Base-by-base conservation (phyloP, 768 basidiomycete species). In the Collybia nuda region DNA sequence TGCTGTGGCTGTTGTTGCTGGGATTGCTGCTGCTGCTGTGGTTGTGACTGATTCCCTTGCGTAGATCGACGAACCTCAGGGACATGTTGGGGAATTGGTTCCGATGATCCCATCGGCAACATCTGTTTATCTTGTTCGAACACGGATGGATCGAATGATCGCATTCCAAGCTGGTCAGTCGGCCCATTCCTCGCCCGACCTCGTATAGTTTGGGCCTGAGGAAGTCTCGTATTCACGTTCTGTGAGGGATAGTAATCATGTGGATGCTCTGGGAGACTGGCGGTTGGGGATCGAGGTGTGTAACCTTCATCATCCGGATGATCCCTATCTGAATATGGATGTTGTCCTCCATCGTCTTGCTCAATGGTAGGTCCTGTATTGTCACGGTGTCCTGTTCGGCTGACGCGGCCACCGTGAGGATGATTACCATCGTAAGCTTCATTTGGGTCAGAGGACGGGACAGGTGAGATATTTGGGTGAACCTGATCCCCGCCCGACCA, bases 201-300 rank as follows among this genome's bases (percentile, higher is more conserved):
- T 21, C 81, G 69, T 32, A 77, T 62, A 11, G 67, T 72, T n/a
- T 62, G 64, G 47, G 60, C 62, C 40, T 60, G 63, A 53, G 59
- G 63, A 38, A 57, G 45, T 23, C 50, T 46, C 23, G 29, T 26
- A 17, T 53, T 59, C 21, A 62, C 54, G 36, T 62, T 65, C 41
- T 71, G 67, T 14, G 60, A 14, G 32, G 60, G 54, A 48, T 71
- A 67, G 43, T 64, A 66, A 9, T 64, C 63, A 11, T 49, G 59
- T 23, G 70, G 66, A 29, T 68, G 62, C 2, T 82, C 81, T 2
- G 86, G 85, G 15, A 88, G 71, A n/a, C 69, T 74, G 11, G 75
- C 75, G 26, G 80, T 78, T 1, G 86, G 85, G 2, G 87, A 89
- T 19, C 85, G 79, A 5, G 87, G 87, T 0, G 87, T 90, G 55